Conservation (phyloP, 257 asterid species). For the Fraxinus anomala region DNA sequence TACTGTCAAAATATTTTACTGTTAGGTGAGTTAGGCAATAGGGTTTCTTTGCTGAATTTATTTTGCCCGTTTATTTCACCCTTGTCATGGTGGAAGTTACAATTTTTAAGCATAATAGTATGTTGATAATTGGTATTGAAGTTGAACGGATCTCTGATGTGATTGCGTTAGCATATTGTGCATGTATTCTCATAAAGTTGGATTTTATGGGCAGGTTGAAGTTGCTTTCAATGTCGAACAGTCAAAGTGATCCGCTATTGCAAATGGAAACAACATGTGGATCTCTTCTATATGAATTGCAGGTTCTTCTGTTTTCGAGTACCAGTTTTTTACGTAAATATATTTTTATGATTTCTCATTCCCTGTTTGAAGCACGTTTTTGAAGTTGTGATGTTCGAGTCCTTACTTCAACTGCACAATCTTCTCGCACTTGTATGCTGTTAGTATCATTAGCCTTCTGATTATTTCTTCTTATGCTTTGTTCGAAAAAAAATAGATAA, state of each 20-base stretch:
- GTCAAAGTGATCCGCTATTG: slow-evolving; percentile 41
- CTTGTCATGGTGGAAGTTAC: too few species aligned
- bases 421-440: background rate
- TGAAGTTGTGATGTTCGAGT: background rate
- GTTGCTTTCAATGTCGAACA: slow-evolving; percentile 38
- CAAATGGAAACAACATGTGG: slow-evolving; percentile 84
- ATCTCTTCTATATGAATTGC: slow-evolving; percentile 76
- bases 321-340: background rate
- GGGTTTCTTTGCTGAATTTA: background rate
- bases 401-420: background rate
- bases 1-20: background rate
- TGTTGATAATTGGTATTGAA: background rate
- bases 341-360: background rate
- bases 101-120: background rate
- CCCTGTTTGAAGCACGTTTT: background rate
- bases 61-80: too few species aligned
- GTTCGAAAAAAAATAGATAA: slow-evolving; percentile 51
- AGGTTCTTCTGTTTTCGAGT: slow-evolving; percentile 46
- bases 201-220: slow-evolving; percentile 37
- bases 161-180: background rate
- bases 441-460: slow-evolving; percentile 5
- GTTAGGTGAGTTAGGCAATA: background rate
- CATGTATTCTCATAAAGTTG: slow-evolving; percentile 11
- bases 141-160: slow-evolving; percentile 5
- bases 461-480: slow-evolving; percentile 10